Percentiles rank a stretch among this genome's conserved stretches.
These are phyloP conservation scores for Penicillium taxi DNA, from an alignment of 495 filamentous ascomycete genomes.

Conservation along the genomic window DNA sequence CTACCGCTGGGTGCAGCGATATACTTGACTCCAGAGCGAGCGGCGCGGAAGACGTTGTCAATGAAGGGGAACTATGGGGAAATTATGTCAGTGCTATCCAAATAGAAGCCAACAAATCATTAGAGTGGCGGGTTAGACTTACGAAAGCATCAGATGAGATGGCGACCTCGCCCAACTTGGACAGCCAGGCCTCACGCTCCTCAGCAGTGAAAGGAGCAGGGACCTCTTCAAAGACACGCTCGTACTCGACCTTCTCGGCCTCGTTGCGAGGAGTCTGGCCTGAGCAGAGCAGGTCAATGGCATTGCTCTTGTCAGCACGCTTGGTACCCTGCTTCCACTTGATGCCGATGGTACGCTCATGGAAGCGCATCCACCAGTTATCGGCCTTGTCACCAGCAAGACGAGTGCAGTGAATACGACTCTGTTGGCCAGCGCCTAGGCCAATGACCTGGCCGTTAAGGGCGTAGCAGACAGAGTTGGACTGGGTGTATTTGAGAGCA, in stretches of 20 bases:
- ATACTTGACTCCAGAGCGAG: slow-evolving; percentile 86
- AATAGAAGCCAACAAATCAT: too few species aligned
- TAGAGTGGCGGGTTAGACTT: slow-evolving; percentile 30
- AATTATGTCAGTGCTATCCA: too few species aligned
- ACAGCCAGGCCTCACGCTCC: slow-evolving; percentile 77
- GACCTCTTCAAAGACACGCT: slow-evolving; percentile 86
- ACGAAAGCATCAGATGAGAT: slow-evolving; percentile 93
- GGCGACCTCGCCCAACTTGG: slow-evolving; percentile 71
- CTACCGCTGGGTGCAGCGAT: slow-evolving; percentile 88
- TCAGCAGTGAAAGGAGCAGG: slow-evolving; percentile 72
- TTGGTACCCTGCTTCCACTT: slow-evolving; percentile 97
- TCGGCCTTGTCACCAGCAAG: slow-evolving; percentile 98
- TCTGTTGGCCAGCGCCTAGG: slow-evolving; percentile 93
- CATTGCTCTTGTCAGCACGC: slow-evolving; percentile 94
- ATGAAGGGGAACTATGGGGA: slow-evolving; percentile 95
- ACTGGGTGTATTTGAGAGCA: slow-evolving; percentile 94
- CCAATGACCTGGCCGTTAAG: slow-evolving; percentile 91
- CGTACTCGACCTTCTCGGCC: slow-evolving; percentile 75
- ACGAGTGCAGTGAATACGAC: slow-evolving; percentile 94
- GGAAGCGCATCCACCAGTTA: slow-evolving; percentile 99
- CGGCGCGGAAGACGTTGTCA: slow-evolving; percentile 91
- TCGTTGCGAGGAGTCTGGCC: slow-evolving; percentile 73
- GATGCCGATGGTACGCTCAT: slow-evolving; percentile 74
- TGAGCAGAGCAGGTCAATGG: slow-evolving; percentile 88
- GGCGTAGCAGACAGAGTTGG: slow-evolving; percentile 97